These are phyloP conservation scores for Fusarium xylarioides DNA, from an alignment of 2,329 filamentous ascomycete genomes.

Conservation along the genomic window DNA sequence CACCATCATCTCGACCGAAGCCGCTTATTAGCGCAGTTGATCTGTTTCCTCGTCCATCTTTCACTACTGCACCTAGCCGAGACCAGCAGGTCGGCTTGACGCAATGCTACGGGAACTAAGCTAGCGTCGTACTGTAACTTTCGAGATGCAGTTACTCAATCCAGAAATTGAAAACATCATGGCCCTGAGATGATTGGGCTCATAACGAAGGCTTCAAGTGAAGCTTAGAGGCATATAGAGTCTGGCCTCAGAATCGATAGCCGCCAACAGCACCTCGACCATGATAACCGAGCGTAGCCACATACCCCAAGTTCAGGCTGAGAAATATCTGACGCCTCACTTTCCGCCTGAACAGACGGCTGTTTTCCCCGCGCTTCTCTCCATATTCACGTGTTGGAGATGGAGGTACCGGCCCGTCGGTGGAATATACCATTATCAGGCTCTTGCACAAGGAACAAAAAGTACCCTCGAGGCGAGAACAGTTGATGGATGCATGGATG, in stretches of 20 bases:
- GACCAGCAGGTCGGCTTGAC: conserved; percentile 39
- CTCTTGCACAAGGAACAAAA: conserved; percentile 11
- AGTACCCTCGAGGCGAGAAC: not conserved
- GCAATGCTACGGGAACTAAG: conserved; percentile 34
- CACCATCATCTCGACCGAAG: conserved; percentile 20
- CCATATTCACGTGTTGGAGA: conserved; percentile 3
- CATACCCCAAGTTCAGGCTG: conserved; percentile 2
- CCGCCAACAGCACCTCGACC: conserved; percentile 1
- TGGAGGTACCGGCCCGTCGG: conserved; percentile 11
- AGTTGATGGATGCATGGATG: conserved; percentile 14
- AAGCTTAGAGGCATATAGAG: conserved; percentile 1
- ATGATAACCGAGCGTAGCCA: conserved; percentile 2
- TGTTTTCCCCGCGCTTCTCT: not conserved
- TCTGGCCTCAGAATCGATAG: conserved; percentile 34
- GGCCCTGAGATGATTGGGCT: not conserved
- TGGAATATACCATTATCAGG: conserved; percentile 18
- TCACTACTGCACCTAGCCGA: conserved; percentile 39
- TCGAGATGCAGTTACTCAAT: conserved; percentile 7
- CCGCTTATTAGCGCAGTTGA: conserved; percentile 34
- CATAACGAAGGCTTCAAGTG: conserved; percentile 11
- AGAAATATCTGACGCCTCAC: conserved; percentile 27
- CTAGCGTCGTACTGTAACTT: conserved; percentile 6
- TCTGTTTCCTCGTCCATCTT: conserved; percentile 30
- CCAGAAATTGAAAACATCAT: conserved; percentile 27
- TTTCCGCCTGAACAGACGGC: conserved; percentile 16